Evolutionary conservation across 2,329 filamentous ascomycete species (phyloP).

Genomic region (Scedosporium aurantiacum): DNA sequence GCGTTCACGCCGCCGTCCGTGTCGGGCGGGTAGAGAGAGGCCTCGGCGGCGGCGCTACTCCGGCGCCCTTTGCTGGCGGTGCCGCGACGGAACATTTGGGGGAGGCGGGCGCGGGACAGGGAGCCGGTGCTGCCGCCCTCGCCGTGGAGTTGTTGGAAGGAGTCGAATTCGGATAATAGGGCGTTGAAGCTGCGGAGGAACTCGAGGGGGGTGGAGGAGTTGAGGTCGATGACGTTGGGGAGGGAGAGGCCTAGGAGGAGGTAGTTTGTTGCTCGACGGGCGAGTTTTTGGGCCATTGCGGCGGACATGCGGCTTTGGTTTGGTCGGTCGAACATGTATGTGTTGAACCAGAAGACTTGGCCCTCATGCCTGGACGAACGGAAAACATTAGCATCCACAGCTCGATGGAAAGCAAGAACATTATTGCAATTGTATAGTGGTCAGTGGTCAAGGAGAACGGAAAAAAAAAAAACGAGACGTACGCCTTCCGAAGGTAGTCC

Average conservation of each 20-base stretch:
- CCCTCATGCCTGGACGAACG: slow-evolving; percentile 63
- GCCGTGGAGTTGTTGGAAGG: slow-evolving; percentile 79
- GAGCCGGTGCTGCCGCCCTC: slow-evolving; percentile 62
- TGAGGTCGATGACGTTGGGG: slow-evolving; percentile 79
- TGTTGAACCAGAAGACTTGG: slow-evolving; percentile 96
- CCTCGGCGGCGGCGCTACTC: slow-evolving; percentile 33
- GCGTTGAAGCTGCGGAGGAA: slow-evolving; percentile 80
- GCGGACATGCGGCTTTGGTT: slow-evolving; percentile 77
- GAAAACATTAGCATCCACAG: neutral
- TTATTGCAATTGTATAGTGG: neutral
- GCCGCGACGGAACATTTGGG: slow-evolving; percentile 69
- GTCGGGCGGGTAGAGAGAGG: slow-evolving; percentile 17
- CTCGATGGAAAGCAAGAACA: neutral
- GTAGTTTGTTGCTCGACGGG: slow-evolving; percentile 85
- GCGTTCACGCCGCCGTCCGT: slow-evolving; percentile 17
- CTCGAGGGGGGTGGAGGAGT: slow-evolving; percentile 66
- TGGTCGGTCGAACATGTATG: slow-evolving; percentile 74
- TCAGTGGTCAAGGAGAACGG: neutral
- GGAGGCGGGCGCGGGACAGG: slow-evolving; percentile 66
- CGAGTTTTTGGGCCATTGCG: slow-evolving; percentile 72
- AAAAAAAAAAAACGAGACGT: slow-evolving; percentile 24
- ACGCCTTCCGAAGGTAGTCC: slow-evolving; percentile 89
- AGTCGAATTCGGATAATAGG: slow-evolving; percentile 82
- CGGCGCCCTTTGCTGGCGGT: slow-evolving; percentile 47
- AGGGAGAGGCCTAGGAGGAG: slow-evolving; percentile 86